A percentile compares a stretch with the other conserved stretches of the same genome.
These are phyloP conservation scores for Pyrenula aspistea DNA, from an alignment of 495 filamentous ascomycete species.

Conservation along the genomic window DNA sequence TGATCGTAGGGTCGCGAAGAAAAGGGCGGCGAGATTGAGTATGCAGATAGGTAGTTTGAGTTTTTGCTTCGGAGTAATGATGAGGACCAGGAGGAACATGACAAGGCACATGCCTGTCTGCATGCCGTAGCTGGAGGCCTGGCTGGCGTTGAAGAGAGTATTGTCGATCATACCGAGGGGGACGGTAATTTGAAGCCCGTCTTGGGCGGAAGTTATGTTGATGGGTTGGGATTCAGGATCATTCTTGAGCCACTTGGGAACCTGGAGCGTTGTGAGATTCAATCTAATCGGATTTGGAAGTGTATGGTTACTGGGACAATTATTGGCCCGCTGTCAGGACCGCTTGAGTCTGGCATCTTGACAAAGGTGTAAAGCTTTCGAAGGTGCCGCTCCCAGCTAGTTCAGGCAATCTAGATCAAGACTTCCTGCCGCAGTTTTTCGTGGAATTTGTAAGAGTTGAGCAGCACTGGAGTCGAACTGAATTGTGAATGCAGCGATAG, in stretches of 20 bases:
- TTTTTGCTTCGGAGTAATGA: neutral
- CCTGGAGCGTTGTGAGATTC: neutral
- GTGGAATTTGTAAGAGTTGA: no score
- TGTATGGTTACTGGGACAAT: neutral
- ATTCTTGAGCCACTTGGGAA: neutral
- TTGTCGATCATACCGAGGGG: neutral
- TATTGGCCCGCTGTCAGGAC: neutral
- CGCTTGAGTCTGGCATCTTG: no score
- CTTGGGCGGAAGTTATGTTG: neutral
- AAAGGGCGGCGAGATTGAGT: neutral
- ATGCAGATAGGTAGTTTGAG: neutral
- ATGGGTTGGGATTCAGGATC: neutral
- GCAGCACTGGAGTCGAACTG: no score
- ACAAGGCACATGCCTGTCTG: neutral
- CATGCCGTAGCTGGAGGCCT: neutral
- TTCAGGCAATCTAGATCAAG: no score
- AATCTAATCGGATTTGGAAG: neutral
- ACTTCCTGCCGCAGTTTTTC: no score
- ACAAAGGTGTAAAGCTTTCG: no score
- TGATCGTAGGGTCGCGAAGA: neutral
- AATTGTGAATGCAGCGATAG: no score
- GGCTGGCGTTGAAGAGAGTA: conserved; percentile 4
- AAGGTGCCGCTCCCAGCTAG: no score
- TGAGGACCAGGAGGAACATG: neutral
- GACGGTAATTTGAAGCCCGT: neutral